Evolutionary conservation across 2,329 filamentous ascomycete genomes (phyloP).

Genomic region (Sclerotinia spermophila): DNA sequence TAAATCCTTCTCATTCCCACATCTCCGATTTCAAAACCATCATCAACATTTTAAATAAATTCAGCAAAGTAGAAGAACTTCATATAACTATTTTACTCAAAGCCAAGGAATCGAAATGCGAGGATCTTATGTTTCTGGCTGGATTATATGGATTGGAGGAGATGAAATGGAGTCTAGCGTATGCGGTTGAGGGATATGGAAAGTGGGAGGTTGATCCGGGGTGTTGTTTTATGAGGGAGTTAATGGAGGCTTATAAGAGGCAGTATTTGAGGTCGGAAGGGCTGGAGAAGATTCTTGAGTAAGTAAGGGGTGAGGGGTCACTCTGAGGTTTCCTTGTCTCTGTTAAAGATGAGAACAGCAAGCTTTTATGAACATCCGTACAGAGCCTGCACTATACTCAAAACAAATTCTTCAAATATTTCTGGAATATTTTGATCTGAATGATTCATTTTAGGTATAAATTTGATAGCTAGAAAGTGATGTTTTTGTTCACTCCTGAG

Average conservation of each 20-base stretch:
- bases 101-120: not conserved
- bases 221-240: not conserved
- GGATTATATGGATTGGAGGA: not conserved
- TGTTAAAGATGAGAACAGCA: too few species aligned
- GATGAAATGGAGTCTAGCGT: not conserved
- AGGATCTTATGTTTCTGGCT: not conserved
- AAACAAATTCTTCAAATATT: too few species aligned
- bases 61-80: not conserved
- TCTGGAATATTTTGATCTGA: too few species aligned
- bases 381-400: too few species aligned
- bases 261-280: not conserved
- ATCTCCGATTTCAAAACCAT: not conserved
- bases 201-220: not conserved
- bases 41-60: not conserved
- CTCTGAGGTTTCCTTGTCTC: too few species aligned
- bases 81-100: not conserved
- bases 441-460: too few species aligned
- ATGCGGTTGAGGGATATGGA: not conserved
- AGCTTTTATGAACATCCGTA: too few species aligned
- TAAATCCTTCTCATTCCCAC: not conserved
- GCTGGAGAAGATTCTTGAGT: not conserved
- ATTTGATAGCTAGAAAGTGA: too few species aligned
- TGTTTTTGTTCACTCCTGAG: not conserved
- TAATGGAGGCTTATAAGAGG: not conserved
- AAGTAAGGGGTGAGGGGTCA: rapidly evolving